Evolutionary conservation across 176 grass and related monocot species (phyloP).

Genomic region (Carex kokanica): DNA sequence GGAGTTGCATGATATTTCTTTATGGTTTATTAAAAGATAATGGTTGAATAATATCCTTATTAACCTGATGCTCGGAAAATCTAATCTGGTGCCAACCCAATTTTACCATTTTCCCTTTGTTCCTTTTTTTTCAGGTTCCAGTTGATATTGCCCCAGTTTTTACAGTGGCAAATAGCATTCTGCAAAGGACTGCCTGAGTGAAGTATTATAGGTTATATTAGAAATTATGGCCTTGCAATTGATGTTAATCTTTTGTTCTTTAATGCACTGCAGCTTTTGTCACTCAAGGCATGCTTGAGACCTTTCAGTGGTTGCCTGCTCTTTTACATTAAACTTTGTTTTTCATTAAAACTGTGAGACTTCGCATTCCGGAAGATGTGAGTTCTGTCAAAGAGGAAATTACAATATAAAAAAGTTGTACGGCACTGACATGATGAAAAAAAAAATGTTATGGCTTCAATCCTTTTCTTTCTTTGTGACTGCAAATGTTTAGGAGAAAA

Average conservation of each 20-base stretch:
- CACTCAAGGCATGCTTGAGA: neutral
- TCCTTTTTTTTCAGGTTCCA: constrained; percentile 50
- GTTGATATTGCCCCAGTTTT: constrained; percentile 74
- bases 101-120: neutral
- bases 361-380: neutral
- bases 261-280: neutral
- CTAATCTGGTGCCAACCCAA: neutral
- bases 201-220: neutral
- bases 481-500: neutral
- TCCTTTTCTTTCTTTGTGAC: neutral
- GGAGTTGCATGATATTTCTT: neutral
- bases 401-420: neutral
- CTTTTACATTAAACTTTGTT: neutral
- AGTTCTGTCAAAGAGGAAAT: neutral
- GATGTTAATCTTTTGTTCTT: neutral
- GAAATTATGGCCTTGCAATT: neutral
- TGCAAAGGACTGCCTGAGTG: constrained; percentile 33
- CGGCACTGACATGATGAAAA: neutral
- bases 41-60: neutral
- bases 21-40: neutral
- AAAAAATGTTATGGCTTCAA: neutral
- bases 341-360: neutral
- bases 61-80: neutral
- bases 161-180: constrained; percentile 40
- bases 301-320: neutral